Evolutionary conservation across 352 stramenopile genomes (phyloP).

Genomic region (Phytopythium aichiense): DNA sequence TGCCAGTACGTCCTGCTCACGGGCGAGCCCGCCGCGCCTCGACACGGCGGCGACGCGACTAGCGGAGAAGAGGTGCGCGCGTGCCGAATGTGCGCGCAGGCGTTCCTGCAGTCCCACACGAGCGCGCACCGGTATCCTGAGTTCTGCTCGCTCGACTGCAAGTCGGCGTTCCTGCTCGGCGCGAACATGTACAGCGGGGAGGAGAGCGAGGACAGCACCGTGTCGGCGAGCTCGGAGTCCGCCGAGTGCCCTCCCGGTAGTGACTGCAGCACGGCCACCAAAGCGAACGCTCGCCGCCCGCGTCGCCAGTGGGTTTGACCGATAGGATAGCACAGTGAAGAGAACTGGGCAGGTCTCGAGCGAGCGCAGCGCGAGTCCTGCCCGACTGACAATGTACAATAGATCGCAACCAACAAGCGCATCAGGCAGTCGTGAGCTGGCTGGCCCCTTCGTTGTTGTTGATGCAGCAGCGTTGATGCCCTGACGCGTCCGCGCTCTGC

Average conservation of each 20-base stretch:
- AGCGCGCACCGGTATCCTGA: constrained; percentile 21
- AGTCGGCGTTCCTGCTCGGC: constrained; percentile 31
- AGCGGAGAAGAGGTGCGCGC: constrained; percentile 18
- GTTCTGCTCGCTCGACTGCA: constrained; percentile 44
- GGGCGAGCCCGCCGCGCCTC: constrained; percentile 14
- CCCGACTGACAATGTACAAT: not conserved
- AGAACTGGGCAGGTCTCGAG: not conserved
- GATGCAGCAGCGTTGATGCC: not conserved
- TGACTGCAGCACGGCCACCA: not conserved
- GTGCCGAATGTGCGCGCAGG: constrained; percentile 34
- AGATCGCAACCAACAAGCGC: not conserved
- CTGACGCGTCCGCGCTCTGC: not conserved
- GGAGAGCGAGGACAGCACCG: not conserved
- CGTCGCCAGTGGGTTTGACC: not conserved
- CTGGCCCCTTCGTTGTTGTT: not conserved
- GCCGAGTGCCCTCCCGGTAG: not conserved
- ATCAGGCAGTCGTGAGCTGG: not conserved
- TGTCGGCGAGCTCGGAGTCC: not conserved
- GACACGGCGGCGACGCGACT: constrained; percentile 4
- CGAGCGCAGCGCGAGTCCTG: not conserved
- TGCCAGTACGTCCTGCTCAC: not conserved
- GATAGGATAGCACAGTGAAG: not conserved
- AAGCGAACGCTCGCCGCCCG: not conserved
- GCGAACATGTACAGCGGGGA: not conserved
- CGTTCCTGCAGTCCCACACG: constrained; percentile 24